Base-by-base conservation (phyloP, 2,329 filamentous ascomycete species). In the Purpureocillium lavendulum region DNA sequence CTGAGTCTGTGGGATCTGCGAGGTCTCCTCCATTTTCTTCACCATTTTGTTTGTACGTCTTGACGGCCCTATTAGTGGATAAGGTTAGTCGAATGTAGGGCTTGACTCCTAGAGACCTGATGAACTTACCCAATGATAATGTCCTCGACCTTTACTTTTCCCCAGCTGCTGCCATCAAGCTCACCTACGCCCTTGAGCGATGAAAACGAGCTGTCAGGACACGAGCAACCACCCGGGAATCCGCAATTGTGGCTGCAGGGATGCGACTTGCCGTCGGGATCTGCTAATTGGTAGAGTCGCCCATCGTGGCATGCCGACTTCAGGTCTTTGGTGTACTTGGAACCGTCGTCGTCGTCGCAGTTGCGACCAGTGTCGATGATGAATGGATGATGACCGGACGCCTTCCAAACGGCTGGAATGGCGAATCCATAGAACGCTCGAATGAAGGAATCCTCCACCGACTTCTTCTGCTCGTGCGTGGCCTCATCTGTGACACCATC, bases 341-440 rank as follows among this genome's bases (percentile, higher is more conserved):
- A 16, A 3, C 17, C 21, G 14, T 50, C 42, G 33, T 41, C 36
- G 8, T 42, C 41, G 45, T 58, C 38, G 17, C 36, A 62, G 31
- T 33, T 41, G 17, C 33, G 34, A 18, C 56, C 59, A 11, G 56
- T 51, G 49, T 61, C 55, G 30, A 62, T 39, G 33, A 63, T 39
- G 35, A 63, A 62, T 11, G 54, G 49, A 17, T 49, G 48, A 7
- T 40, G 43, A 3, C 44, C 42, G 4, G 56, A 52, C 15, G 33
- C 36, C 10, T 41, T 40, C 60, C 59, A 64, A 2, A 56, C 36
- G 10, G 43, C 37, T 7, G 59, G 59, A 37, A 62, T 59, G 32
- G 53, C 46, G 35, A 46, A 58, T 31, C 45, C 55, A 38, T 49
- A 62, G 39, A 61, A 49, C 24, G 51, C 33, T 39, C 51, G 56